Evolutionary conservation across 495 filamentous ascomycete genomes (phyloP).

Genomic region (Penicillium cosmopolitanum): DNA sequence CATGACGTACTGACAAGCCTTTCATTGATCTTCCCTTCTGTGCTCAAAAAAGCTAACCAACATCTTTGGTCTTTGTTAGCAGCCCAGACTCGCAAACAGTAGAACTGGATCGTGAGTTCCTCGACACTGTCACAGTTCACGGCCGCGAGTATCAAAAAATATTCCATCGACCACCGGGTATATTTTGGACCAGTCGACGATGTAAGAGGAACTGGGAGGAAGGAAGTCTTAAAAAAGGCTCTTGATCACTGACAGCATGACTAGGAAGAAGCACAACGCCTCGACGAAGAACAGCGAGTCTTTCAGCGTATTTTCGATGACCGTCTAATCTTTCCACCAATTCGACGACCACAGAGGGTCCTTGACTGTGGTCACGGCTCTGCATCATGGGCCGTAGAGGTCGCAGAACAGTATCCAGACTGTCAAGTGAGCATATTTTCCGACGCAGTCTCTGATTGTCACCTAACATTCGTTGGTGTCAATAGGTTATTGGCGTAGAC

Average conservation of each 20-base stretch:
- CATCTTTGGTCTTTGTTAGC: slow-evolving; percentile 34
- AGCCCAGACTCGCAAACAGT: slow-evolving; percentile 53
- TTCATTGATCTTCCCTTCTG: slow-evolving; percentile 5
- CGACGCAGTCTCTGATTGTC: neutral
- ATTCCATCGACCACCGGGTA: slow-evolving; percentile 69
- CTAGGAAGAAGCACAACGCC: slow-evolving; percentile 80
- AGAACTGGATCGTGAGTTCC: slow-evolving; percentile 61
- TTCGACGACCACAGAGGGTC: slow-evolving; percentile 63
- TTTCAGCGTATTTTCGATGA: slow-evolving; percentile 75
- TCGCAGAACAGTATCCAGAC: slow-evolving; percentile 68
- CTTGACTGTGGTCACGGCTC: slow-evolving; percentile 80
- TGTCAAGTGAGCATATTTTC: slow-evolving; percentile 62
- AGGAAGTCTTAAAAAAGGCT: neutral
- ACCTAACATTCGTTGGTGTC: slow-evolving; percentile 26
- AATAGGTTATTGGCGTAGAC: slow-evolving; percentile 79
- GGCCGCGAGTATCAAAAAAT: slow-evolving; percentile 72
- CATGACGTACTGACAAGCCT: slow-evolving; percentile 40
- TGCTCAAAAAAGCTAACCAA: slow-evolving; percentile 24
- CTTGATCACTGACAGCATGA: slow-evolving; percentile 19
- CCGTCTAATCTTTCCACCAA: slow-evolving; percentile 78
- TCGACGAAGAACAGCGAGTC: slow-evolving; percentile 70
- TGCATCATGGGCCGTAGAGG: slow-evolving; percentile 62
- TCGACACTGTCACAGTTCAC: slow-evolving; percentile 65
- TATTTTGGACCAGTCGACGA: slow-evolving; percentile 87
- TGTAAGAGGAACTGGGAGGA: slow-evolving; percentile 51